Conservation (phyloP, 371 early-diverging fungal genomes). For the Syncephalis fuscata region DNA sequence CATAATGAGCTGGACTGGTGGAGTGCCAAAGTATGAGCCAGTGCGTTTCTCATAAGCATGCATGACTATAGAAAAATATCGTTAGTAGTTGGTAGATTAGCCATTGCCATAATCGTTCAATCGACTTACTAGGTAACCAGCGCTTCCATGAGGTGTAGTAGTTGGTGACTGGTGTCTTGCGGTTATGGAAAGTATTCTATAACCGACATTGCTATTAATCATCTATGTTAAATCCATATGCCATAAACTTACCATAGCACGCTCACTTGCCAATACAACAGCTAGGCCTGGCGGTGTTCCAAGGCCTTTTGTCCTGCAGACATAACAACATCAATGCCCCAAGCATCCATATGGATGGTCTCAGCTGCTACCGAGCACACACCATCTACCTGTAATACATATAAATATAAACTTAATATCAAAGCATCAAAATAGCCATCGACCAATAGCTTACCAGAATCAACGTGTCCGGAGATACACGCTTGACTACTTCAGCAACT, state of each 20-base stretch:
- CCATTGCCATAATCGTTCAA: conserved; percentile 5
- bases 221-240: not conserved
- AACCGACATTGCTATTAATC: not conserved
- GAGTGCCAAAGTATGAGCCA: conserved; percentile 93
- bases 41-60: conserved; percentile 80
- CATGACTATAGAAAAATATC: conserved; percentile 48
- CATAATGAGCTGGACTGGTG: conserved; percentile 84
- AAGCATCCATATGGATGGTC: conserved; percentile 78
- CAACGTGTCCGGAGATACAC: conserved; percentile 70
- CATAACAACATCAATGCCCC: conserved; percentile 78
- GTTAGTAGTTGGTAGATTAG: conserved; percentile 2
- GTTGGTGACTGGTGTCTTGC: conserved; percentile 48
- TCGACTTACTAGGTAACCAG: conserved; percentile 63
- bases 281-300: conserved; percentile 81
- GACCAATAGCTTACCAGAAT: conserved; percentile 30
- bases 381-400: conserved; percentile 51
- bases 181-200: conserved; percentile 32
- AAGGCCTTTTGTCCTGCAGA: conserved; percentile 94
- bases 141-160: conserved; percentile 73
- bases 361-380: conserved; percentile 94
- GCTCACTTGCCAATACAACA: conserved; percentile 61
- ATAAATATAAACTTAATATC: too few species aligned
- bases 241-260: conserved; percentile 28
- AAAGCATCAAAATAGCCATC: too few species aligned
- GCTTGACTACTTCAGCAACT: conserved; percentile 53